These are phyloP conservation scores for Pythium sukuiense DNA, from an alignment of 352 stramenopile genomes.

Conservation along the genomic window DNA sequence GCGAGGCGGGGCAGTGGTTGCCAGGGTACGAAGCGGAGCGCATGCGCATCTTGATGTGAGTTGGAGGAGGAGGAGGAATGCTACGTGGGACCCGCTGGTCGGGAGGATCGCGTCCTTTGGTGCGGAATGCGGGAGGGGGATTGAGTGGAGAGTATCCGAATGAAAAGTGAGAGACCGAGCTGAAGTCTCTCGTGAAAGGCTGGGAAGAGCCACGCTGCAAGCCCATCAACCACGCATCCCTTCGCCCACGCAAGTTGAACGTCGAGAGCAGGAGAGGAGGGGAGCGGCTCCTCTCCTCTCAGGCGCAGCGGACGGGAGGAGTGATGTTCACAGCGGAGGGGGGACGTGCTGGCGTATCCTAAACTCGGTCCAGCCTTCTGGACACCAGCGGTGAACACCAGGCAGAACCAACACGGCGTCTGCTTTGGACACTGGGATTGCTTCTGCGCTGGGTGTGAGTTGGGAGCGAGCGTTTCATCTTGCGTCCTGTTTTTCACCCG, in stretches of 20 bases:
- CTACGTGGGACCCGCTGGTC: neutral
- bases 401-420: neutral
- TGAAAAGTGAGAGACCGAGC: conserved; percentile 25
- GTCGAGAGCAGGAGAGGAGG: conserved; percentile 1
- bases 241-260: conserved; percentile 26
- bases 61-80: neutral
- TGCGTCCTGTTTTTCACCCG: conserved; percentile 9
- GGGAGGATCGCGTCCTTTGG: conserved; percentile 23
- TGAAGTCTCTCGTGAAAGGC: conserved; percentile 26
- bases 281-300: conserved; percentile 12
- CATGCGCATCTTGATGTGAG: conserved; percentile 25
- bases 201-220: conserved; percentile 29
- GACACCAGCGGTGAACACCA: neutral
- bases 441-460: conserved; percentile 9
- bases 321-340: conserved; percentile 2
- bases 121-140: conserved; percentile 1
- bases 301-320: neutral
- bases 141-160: conserved; percentile 22
- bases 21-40: conserved; percentile 24
- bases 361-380: neutral
- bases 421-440: conserved; percentile 5
- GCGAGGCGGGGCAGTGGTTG: conserved; percentile 5
- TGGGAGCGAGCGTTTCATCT: conserved; percentile 21
- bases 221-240: conserved; percentile 30
- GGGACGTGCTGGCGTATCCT: conserved; percentile 5